Evolutionary conservation across 176 grass and related monocot genomes (phyloP), one percentile per base, ranked within the genome.

Genomic region (Canna indica): DNA sequence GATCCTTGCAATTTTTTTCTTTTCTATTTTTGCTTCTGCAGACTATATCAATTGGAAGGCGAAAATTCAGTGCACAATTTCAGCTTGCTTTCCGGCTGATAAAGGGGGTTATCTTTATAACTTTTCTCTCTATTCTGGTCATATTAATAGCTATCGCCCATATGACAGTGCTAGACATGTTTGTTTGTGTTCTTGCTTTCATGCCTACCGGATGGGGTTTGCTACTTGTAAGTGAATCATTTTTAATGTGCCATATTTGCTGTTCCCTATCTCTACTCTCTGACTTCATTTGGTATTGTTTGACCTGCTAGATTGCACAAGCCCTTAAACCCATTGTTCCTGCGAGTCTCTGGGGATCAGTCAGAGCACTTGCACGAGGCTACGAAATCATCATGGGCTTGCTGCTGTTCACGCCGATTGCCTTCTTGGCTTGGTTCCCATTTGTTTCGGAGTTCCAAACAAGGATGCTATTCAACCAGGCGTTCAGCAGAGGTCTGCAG

Each of bases 381-480:
- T 96, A 91, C 12, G 88, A 96, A 62, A 85, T 91, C 79, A 80
- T 96, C 72, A 89, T 96, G 88, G 92, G 88, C 8, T 86, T 96
- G 34, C 74, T 96, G 30, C 57, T 91, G 73, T 96, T 96, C 73
- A 91, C 88, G 9, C 92, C 92, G 1, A 86, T 91, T 7, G 88
- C 91, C 0, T 91, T 91, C 60, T 68, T 96, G 2, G 91, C 91
- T 33, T 96, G 91, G 91, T 96, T 96, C 71, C 91, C 91, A 0
- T 96, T 96, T 57, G 88, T 96, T 47, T 91, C 88, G 0, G 91
- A 96, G 80, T 96, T 96, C 64, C 91, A 96, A 76, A 96, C 91
- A 0, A 83, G 91, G 77, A 95, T 95, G 91, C 76, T 95, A 22
- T 95, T 95, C 82, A 95, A 95, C 79, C 91, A 95, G 75, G 91